A percentile compares a stretch with the other conserved stretches of the same genome.
These are phyloP conservation scores for Neopestalotiopsis sp. DNA, from an alignment of 2,329 filamentous ascomycete species.

Conservation along the genomic window DNA sequence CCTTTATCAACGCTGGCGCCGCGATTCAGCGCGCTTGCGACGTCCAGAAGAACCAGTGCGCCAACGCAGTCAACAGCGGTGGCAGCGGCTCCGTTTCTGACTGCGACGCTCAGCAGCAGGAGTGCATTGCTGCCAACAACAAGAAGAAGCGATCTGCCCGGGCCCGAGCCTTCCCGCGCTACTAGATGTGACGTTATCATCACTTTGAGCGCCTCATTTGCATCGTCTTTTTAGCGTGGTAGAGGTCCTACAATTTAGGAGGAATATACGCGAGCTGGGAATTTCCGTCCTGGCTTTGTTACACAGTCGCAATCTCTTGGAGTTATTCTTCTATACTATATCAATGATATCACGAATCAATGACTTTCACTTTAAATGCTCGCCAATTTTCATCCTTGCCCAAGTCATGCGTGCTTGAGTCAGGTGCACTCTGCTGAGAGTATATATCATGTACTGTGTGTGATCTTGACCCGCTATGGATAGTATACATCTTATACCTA, in stretches of 20 bases:
- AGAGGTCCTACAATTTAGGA: background rate
- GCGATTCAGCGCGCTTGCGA: slow-evolving; percentile 55
- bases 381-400: background rate
- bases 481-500: too few relatives aligned
- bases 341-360: slow-evolving; percentile 3
- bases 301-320: background rate
- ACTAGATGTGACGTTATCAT: slow-evolving; percentile 35
- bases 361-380: background rate
- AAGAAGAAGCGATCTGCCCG: slow-evolving; percentile 39
- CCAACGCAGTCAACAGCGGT: slow-evolving; percentile 53
- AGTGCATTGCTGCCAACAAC: slow-evolving; percentile 37
- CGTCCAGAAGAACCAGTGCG: slow-evolving; percentile 56
- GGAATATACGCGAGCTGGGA: background rate
- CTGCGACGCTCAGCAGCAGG: slow-evolving; percentile 48
- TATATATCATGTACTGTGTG: background rate
- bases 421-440: too few relatives aligned
- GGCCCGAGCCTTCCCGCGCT: slow-evolving; percentile 53
- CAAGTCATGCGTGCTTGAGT: background rate
- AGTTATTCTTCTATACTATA: background rate
- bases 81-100: slow-evolving; percentile 39
- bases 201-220: background rate
- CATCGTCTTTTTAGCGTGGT: background rate
- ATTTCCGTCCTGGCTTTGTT: background rate
- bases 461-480: background rate
- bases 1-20: slow-evolving; percentile 54